Evolutionary conservation across 179 eudicot species (phyloP).

Genomic region (Amaranthus tricolor): DNA sequence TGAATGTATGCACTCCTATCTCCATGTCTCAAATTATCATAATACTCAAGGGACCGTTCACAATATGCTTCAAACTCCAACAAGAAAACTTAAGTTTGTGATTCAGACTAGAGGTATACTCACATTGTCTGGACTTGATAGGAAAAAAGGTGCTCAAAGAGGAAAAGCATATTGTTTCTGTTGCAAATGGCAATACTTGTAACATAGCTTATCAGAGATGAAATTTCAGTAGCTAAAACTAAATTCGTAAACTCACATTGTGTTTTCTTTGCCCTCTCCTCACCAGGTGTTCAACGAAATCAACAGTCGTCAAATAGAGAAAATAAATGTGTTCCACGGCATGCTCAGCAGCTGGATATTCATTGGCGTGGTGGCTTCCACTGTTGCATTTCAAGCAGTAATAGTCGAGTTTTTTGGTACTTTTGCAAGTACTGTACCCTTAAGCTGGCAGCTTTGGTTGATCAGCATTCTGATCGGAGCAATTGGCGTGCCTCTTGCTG

Average conservation of each 20-base stretch:
- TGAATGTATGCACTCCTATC: too few relatives aligned
- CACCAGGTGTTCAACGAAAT: constrained; percentile 84
- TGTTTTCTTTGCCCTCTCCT: neutral
- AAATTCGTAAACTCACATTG: neutral
- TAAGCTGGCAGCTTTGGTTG: constrained; percentile 60
- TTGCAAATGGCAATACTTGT: neutral
- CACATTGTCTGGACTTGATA: too few relatives aligned
- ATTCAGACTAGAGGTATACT: too few relatives aligned
- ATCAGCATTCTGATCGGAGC: constrained; percentile 63
- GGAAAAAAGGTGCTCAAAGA: neutral
- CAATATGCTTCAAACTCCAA: too few relatives aligned
- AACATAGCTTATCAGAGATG: neutral
- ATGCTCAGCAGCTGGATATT: constrained; percentile 73
- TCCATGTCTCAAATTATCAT: too few relatives aligned
- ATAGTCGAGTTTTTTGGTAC: constrained; percentile 75
- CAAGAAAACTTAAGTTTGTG: too few relatives aligned
- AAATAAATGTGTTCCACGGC: constrained; percentile 64
- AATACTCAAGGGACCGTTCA: too few relatives aligned
- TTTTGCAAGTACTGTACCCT: constrained; percentile 72
- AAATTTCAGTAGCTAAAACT: neutral
- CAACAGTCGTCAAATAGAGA: constrained; percentile 93
- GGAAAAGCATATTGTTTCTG: neutral
- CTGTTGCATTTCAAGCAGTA: constrained; percentile 62
- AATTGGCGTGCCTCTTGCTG: constrained; percentile 58
- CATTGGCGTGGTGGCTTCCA: constrained; percentile 50